Base-by-base conservation (phyloP, 257 asterid species). In the Schizonepeta tenuifolia region DNA sequence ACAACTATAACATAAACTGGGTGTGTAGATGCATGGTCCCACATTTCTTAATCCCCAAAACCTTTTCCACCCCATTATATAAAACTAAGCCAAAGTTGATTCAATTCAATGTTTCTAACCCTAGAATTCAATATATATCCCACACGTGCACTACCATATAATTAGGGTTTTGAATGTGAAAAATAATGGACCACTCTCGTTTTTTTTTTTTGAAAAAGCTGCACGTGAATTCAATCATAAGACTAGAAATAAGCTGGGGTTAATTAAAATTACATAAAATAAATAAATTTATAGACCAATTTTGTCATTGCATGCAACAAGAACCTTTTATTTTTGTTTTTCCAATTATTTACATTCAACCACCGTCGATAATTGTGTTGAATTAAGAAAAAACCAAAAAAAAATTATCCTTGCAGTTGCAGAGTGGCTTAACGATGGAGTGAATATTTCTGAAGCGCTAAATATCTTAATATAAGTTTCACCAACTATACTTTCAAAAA, bases 121-220 rank as follows among this genome's bases (percentile, higher is more conserved):
- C 78, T 67, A 60, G 65, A 69, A 72, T 68, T 72, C 28, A 64
- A 51, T n/a, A n/a, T n/a, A n/a, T n/a, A n/a, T 75, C 77, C 69
- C 77, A 75, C 81, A 78, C 81, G 71, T 82, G 83, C 86, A 63
- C 38, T 35, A 21, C 79, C 6, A 43, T 31, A 65, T 41, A 21
- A 74, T 74, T 77, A 50, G 69, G 57, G 64, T 65, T 77, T 73
- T 33, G 41, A 69, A 80, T 65, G 70, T 49, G 74, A 70, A 80
- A 80, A 80, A 54, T 55, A 40, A 63, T 73, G 82, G 85, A 81
- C 77, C 80, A 74, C 75, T 62, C 65, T 59, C 21, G 22, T 47
- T 35, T 2, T 6, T 21, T 54, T 38, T 38, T 69, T 47, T 51
- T 47, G 26, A 40, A 35, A 72, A 57, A 64, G 77, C 64, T 66